A percentile compares a stretch with the other conserved stretches of the same genome.
Evolutionary conservation across 345 rosid species (phyloP).

Genomic region (Brassica rapa): DNA sequence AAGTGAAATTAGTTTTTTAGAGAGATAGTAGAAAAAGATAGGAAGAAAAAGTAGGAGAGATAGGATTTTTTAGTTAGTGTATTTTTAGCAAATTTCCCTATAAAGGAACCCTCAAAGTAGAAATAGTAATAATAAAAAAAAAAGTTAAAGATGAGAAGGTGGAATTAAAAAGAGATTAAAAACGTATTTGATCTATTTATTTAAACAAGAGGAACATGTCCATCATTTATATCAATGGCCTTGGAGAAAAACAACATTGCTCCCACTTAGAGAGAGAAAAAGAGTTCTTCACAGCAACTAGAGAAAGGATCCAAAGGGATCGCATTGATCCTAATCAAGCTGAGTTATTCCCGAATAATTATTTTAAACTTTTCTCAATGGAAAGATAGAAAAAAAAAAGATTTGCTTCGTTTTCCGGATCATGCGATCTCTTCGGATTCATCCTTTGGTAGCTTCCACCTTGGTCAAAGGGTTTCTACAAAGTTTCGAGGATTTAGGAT

Average conservation of each 20-base stretch:
- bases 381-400: background rate
- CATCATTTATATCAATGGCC: slow-evolving; percentile 50
- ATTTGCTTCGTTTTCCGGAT: slow-evolving; percentile 48
- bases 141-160: slow-evolving; percentile 11
- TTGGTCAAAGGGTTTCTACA: slow-evolving; percentile 3
- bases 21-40: too few relatives aligned
- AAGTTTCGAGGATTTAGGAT: too few relatives aligned
- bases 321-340: slow-evolving; percentile 88
- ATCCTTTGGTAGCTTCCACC: slow-evolving; percentile 67
- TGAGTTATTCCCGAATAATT: background rate
- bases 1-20: too few relatives aligned
- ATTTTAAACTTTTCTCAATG: background rate
- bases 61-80: too few relatives aligned
- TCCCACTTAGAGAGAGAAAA: slow-evolving; percentile 29
- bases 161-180: slow-evolving; percentile 1
- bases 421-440: slow-evolving; percentile 95
- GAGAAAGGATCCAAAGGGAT: slow-evolving; percentile 99
- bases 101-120: slow-evolving; percentile 16
- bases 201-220: slow-evolving; percentile 43
- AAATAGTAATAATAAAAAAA: slow-evolving; percentile 17
- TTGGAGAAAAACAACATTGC: slow-evolving; percentile 45
- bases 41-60: too few relatives aligned
- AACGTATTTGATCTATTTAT: slow-evolving; percentile 16
- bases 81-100: too few relatives aligned
- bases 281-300: slow-evolving; percentile 46